Evolutionary conservation across 495 filamentous ascomycete species (phyloP).

Genomic region (Neurospora discreta): DNA sequence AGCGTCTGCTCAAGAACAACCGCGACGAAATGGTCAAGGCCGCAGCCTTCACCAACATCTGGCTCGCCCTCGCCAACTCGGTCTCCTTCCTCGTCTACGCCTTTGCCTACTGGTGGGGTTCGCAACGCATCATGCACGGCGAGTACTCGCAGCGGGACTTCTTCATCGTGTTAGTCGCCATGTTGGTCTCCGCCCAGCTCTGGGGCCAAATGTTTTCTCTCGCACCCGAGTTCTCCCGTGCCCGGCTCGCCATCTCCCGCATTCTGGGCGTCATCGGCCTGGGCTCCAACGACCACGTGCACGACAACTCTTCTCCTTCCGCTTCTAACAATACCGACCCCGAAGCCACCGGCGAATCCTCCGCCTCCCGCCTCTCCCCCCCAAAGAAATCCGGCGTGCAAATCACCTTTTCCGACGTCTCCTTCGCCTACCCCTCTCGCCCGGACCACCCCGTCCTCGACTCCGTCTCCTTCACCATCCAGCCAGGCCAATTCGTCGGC

Average conservation of each 20-base stretch:
- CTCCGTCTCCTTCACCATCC: conserved; percentile 42
- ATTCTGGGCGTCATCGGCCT: conserved; percentile 6
- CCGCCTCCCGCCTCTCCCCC: conserved; percentile 21
- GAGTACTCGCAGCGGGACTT: conserved; percentile 64
- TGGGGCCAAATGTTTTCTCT: conserved; percentile 21
- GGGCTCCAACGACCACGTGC: conserved; percentile 1
- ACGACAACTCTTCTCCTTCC: neutral
- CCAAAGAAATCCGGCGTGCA: conserved; percentile 31
- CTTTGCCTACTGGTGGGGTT: conserved; percentile 67
- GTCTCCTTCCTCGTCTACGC: conserved; percentile 68
- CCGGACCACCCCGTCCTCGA: conserved; percentile 41
- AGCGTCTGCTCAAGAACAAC: conserved; percentile 2
- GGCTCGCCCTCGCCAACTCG: conserved; percentile 67
- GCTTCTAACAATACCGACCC: neutral
- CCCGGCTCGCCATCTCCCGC: conserved; percentile 10
- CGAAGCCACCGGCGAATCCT: conserved; percentile 45
- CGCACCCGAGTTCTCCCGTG: conserved; percentile 20
- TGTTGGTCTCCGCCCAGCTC: conserved; percentile 20
- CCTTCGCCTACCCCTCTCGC: conserved; percentile 47
- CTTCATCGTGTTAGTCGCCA: conserved; percentile 59
- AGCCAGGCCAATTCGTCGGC: conserved; percentile 52
- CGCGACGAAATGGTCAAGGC: conserved; percentile 9
- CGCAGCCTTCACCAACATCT: conserved; percentile 10
- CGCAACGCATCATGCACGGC: conserved; percentile 51
- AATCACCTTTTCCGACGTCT: conserved; percentile 43